Evolutionary conservation across 164 flowering plant species (phyloP), one percentile per base, ranked within the genome.

Genomic region (Pachysandra terminalis): DNA sequence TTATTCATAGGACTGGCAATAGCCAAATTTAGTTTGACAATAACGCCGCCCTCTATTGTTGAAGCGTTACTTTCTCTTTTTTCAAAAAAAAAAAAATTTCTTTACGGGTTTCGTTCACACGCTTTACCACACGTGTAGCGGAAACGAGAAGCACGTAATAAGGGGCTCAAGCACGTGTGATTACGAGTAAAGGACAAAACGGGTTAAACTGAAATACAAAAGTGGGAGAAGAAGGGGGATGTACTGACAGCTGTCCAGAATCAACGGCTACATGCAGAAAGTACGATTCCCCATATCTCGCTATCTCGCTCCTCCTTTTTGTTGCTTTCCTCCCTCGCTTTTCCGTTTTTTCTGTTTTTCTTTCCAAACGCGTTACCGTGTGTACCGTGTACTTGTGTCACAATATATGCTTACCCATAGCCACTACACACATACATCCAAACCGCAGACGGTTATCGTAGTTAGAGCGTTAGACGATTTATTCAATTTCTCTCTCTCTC

Each of bases 281-380:
- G 75, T 70, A 68, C 73, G 79, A 74, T 74, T 71, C 72, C 65
- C 73, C 58, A 64, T 54, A 32, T 68, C 75, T 61, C 69, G 23
- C 63, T 61, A 61, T 35, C 22, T 64, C 53, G 55, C 59, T 73
- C 49, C 63, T 59, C 35, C 61, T 56, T 37, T 66, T 67, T 14
- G n/a, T 15, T 67, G 28, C 57, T 40, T 57, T 28, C 10, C 24
- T 24, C 27, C 52, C 28, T n/a, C 15, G 40, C 27, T 41, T 61
- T 71, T 74, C 59, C 25, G 21, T 53, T 68, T 69, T 65, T 71
- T 55, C 56, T 32, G 55, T 73, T 69, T 69, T 53, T 45, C 26
- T 55, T 61, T 9, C 53, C 48, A 40, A 55, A 56, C 45, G 61
- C 27, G 56, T 45, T 61, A 66, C 53, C 40, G 35, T 49, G 22